Conservation (phyloP, 108 stramenopile genomes). For the Conticribra guillardii region DNA sequence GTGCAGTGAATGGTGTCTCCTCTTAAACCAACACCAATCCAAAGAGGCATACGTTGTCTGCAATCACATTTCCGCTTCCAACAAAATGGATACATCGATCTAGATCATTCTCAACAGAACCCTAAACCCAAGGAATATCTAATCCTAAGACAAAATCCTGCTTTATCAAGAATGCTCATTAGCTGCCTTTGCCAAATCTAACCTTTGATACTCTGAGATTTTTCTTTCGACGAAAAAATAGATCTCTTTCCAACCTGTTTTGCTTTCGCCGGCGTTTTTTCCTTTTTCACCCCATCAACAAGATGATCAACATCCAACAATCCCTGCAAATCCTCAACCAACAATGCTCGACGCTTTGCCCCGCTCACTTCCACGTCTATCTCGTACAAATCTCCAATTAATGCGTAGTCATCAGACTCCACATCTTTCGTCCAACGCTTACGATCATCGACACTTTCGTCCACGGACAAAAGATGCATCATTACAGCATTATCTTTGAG, state of each 20-base stretch:
- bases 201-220: too few relatives aligned
- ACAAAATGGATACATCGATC: too few relatives aligned
- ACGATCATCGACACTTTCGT: conserved; percentile 37
- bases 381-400: conserved; percentile 32
- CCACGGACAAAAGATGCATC: conserved; percentile 38
- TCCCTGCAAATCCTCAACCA: conserved; percentile 40
- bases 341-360: conserved; percentile 32
- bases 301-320: conserved; percentile 42
- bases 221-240: conserved; percentile 18
- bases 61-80: too few relatives aligned
- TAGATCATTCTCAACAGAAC: too few relatives aligned
- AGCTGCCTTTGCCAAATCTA: background rate
- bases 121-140: too few relatives aligned
- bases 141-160: too few relatives aligned
- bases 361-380: conserved; percentile 36
- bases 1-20: too few relatives aligned
- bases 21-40: too few relatives aligned
- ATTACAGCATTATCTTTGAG: conserved; percentile 26
- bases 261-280: background rate
- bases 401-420: conserved; percentile 15
- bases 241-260: conserved; percentile 6
- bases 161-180: background rate
- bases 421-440: conserved; percentile 21
- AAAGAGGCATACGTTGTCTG: too few relatives aligned
- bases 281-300: conserved; percentile 13